phyloP scores from a whole-genome alignment of 2,329 filamentous ascomycete genomes.

The Zymoseptoria crescenta region DNA sequence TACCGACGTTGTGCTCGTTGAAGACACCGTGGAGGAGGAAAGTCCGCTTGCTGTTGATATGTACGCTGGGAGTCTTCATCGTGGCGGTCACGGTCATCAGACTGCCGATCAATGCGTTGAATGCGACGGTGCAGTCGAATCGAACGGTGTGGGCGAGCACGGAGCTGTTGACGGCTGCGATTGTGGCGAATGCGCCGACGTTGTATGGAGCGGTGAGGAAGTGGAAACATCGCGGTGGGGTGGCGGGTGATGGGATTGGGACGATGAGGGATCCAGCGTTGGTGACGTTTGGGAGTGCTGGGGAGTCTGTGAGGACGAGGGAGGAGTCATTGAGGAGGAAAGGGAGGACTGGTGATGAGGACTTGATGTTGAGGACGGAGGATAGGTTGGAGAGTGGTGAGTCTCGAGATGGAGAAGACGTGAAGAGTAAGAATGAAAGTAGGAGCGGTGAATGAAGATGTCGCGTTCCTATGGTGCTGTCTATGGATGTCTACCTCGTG shows the following conservation, averaged over 20 bases:
- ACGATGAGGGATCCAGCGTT: background rate
- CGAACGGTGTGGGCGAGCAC: background rate
- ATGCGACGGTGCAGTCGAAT: background rate
- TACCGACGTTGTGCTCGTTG: background rate
- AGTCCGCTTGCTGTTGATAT: background rate
- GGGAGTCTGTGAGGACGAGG: background rate
- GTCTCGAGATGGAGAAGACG: too few relatives aligned
- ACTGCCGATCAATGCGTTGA: background rate
- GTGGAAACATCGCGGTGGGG: background rate
- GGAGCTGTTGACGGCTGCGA: background rate
- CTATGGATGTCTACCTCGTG: too few relatives aligned
- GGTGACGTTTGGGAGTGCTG: background rate
- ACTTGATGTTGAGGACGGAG: background rate
- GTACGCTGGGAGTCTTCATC: background rate
- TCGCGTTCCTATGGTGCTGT: too few relatives aligned
- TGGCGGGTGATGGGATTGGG: background rate
- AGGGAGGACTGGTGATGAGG: background rate
- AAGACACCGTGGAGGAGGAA: background rate
- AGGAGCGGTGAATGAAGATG: too few relatives aligned
- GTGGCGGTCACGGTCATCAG: background rate
- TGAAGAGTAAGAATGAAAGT: too few relatives aligned
- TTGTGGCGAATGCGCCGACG: background rate
- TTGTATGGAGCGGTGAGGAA: background rate
- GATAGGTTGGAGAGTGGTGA: background rate
- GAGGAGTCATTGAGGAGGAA: background rate